Percentiles rank a stretch among this genome's conserved stretches.
These are phyloP conservation scores for Salicornia ramosissima DNA, from an alignment of 148 eudicot species.

Conservation along the genomic window DNA sequence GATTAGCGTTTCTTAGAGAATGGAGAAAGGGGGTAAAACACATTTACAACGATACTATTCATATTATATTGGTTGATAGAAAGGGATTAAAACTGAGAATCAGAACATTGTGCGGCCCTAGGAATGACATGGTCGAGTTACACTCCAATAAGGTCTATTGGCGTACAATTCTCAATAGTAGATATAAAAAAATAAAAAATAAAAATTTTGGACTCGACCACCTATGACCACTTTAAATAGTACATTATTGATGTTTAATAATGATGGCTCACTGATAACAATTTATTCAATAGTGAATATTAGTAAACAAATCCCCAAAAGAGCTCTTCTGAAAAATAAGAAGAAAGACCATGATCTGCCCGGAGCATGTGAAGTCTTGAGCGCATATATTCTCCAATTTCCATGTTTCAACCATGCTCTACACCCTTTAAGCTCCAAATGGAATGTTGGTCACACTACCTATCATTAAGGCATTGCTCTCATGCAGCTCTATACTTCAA, in stretches of 20 bases:
- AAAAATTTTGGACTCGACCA: too few species aligned
- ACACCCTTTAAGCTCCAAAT: not conserved
- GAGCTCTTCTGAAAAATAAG: not conserved
- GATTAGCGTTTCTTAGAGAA: slow-evolving; percentile 3
- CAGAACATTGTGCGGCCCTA: not conserved
- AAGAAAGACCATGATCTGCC: not conserved
- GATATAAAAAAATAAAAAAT: too few species aligned
- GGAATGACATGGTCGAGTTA: too few species aligned
- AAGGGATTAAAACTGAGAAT: not conserved
- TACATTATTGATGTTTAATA: too few species aligned
- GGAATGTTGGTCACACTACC: not conserved
- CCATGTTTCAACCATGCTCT: not conserved
- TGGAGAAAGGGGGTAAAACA: slow-evolving; percentile 6
- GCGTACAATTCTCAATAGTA: too few species aligned
- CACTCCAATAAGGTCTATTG: too few species aligned
- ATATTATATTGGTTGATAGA: not conserved
- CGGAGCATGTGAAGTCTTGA: too few species aligned
- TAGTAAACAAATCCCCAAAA: too few species aligned
- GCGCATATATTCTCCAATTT: not conserved
- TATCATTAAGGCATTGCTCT: not conserved
- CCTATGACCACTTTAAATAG: too few species aligned
- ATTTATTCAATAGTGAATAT: too few species aligned
- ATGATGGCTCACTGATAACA: too few species aligned
- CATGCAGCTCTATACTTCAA: not conserved
- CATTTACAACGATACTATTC: not conserved